Conservation (phyloP, 345 rosid species). For the Eucalyptus albens region DNA sequence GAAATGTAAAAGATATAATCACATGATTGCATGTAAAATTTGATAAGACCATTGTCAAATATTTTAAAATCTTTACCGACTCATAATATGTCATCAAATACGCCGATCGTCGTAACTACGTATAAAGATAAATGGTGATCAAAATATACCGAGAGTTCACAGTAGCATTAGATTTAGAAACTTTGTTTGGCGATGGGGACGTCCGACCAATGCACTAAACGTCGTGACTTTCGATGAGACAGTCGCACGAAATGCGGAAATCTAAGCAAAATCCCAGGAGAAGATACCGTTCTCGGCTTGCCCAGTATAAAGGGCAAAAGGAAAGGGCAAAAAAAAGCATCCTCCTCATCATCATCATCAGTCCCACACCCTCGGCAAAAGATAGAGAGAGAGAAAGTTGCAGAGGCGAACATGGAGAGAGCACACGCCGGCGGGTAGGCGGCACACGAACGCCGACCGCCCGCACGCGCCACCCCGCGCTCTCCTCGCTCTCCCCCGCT, state of each 20-base stretch:
- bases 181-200: neutral
- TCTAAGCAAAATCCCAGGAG: neutral
- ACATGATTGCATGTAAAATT: no score
- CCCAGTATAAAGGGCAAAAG: neutral
- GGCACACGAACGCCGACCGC: conserved; percentile 5
- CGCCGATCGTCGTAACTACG: fast-evolving
- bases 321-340: neutral
- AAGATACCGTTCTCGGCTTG: neutral
- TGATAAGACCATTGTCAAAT: fast-evolving
- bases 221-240: neutral
- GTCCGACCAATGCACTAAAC: neutral
- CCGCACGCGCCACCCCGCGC: conserved; percentile 1
- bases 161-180: neutral
- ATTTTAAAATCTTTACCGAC: no score
- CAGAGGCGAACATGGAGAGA: neutral
- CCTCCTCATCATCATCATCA: neutral
- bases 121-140: neutral
- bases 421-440: neutral
- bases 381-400: neutral
- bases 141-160: neutral
- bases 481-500: neutral
- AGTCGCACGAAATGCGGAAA: neutral
- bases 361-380: neutral
- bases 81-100: no score
- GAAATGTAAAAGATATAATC: no score